phyloP scores from a whole-genome alignment of 441 rosid genomes.

The Jatropha multifida region DNA sequence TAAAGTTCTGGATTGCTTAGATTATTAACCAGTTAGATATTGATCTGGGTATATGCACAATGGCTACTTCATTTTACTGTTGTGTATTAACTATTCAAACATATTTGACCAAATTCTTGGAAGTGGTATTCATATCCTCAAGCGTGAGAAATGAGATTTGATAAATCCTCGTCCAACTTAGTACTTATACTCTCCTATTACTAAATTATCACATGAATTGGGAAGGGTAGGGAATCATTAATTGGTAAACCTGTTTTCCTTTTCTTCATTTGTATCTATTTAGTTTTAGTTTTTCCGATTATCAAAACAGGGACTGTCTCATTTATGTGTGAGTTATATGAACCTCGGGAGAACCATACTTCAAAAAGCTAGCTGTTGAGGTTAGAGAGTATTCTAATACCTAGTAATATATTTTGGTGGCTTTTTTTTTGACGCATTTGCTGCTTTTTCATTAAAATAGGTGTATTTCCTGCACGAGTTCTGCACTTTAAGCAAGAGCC shows the following conservation, averaged over 20 bases:
- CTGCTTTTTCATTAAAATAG: conserved; percentile 40
- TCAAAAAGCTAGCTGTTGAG: neutral
- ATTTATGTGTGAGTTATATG: neutral
- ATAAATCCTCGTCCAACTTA: neutral
- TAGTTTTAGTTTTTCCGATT: neutral
- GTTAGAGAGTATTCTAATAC: conserved; percentile 1
- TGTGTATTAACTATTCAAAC: neutral
- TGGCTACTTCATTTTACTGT: neutral
- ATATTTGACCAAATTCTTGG: neutral
- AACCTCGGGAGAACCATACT: too few species aligned
- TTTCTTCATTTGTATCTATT: neutral
- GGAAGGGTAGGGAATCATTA: neutral
- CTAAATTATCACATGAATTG: neutral
- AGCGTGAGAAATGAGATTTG: neutral
- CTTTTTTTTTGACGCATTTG: neutral
- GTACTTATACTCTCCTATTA: neutral
- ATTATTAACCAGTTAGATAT: neutral
- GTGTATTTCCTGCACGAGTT: conserved; percentile 94
- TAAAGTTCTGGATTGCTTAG: neutral
- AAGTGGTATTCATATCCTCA: neutral
- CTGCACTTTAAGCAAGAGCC: conserved; percentile 96
- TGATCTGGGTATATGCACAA: neutral
- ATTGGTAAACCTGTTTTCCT: neutral
- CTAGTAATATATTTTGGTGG: neutral
- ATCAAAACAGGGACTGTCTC: neutral